Evolutionary conservation across 352 stramenopile genomes (phyloP).

Genomic region (Pythium apleroticum): DNA sequence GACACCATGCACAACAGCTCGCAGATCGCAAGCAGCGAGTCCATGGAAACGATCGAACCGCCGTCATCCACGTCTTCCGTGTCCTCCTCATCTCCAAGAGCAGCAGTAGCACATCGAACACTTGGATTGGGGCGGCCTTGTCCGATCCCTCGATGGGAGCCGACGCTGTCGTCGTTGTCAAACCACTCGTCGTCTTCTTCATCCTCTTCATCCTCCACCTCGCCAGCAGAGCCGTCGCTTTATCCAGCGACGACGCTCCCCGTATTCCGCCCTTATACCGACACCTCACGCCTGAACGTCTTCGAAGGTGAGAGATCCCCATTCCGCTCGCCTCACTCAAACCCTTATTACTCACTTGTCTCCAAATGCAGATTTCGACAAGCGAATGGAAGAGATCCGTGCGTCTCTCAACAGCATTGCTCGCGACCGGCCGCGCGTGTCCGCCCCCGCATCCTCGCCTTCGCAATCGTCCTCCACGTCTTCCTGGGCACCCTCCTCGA

Average conservation of each 20-base stretch:
- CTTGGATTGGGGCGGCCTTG: not conserved
- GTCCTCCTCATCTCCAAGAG: not conserved
- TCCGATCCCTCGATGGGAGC: slow-evolving; percentile 21
- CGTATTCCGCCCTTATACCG: not conserved
- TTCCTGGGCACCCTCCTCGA: not conserved
- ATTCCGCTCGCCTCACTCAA: not conserved
- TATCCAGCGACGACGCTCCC: not conserved
- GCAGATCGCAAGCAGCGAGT: not conserved
- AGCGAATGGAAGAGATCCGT: slow-evolving; percentile 72
- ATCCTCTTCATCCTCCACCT: slow-evolving; percentile 4
- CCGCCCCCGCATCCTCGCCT: slow-evolving; percentile 4
- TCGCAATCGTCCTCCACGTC: slow-evolving; percentile 4
- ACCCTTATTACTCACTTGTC: not conserved
- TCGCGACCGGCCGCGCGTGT: slow-evolving; percentile 21
- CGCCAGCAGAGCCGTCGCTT: slow-evolving; percentile 1
- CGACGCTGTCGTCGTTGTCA: slow-evolving; percentile 23
- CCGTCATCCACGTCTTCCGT: not conserved
- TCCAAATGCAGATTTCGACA: slow-evolving; percentile 50
- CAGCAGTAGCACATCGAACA: not conserved
- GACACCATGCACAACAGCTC: not conserved
- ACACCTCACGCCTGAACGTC: not conserved
- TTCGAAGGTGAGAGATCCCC: slow-evolving; percentile 28
- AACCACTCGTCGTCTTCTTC: slow-evolving; percentile 12
- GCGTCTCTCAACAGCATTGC: slow-evolving; percentile 60
- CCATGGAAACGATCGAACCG: not conserved